Base-by-base conservation (phyloP, 2,329 filamentous ascomycete species). In the Aspergillus neotritici region DNA sequence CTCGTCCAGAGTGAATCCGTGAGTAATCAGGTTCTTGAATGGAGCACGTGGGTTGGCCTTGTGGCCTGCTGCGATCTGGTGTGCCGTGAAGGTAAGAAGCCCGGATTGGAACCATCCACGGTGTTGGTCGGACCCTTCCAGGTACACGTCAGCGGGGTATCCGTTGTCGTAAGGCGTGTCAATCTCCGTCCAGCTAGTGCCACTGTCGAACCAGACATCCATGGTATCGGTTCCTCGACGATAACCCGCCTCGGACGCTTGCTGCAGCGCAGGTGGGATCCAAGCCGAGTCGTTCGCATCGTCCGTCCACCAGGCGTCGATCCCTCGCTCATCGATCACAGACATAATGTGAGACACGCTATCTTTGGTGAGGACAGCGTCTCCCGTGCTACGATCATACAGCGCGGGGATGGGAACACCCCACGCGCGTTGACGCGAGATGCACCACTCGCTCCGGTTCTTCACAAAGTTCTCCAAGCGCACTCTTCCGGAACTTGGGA, bases 171-270 rank as follows among this genome's bases (percentile, higher is more conserved):
- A 56, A 17, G 65, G 64, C 3, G 53, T 48, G 43, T 63, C 60
- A 30, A 78, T 68, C 30, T 71, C 69, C 2, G 78, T 85, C 93
- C 93, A 98, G 59, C 88, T 95, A 38, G 86, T 95, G 5, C 93
- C 93, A 53, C 93, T 97, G 64, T 98, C 93, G 56, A 98, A 98
- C 93, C 93, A 98, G 8, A 98, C 93, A 64, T 98, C 93, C 93
- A 98, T 98, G 0, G 93, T 98, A 59, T 98, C 93, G 34, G 75
- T 86, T 11, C 91, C 91, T 49, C 93, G 84, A 37, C 78, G 73
- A 60, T 84, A 93, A 4, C 69, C 64, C 4, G 53, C 38, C 25
- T 62, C 57, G 7, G 58, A 41, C 11, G 74, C 69, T 28, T 65
- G 63, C 34, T 70, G 68, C 2, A 95, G 70, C 8, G 78, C 76